Conservation (phyloP, 2,329 filamentous ascomycete species). For the Alternaria sp. region DNA sequence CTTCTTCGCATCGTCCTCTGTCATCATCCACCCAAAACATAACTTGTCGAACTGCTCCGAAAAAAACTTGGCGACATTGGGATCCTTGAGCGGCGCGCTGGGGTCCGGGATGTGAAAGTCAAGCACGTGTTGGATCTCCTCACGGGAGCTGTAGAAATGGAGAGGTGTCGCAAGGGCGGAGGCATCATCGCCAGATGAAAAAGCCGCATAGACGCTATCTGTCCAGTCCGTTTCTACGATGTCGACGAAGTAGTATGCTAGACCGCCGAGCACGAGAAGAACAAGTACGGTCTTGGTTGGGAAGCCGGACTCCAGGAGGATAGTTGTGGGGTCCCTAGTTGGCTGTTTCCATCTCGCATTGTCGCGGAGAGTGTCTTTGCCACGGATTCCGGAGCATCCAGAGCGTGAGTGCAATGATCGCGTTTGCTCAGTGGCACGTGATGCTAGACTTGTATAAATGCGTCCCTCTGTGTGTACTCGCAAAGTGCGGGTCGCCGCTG, state of each 20-base stretch:
- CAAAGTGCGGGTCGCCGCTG: constrained; percentile 17
- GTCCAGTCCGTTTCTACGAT: constrained; percentile 31
- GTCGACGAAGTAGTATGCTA: constrained; percentile 38
- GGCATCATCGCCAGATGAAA: constrained; percentile 18
- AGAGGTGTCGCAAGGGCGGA: constrained; percentile 27
- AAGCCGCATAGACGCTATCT: constrained; percentile 30
- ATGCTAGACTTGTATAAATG: constrained; percentile 17
- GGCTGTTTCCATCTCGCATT: background rate
- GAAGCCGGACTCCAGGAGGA: constrained; percentile 38
- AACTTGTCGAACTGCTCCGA: constrained; percentile 39
- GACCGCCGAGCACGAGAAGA: constrained; percentile 31
- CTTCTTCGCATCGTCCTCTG: constrained; percentile 32
- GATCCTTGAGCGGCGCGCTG: constrained; percentile 28
- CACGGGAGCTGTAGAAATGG: constrained; percentile 38
- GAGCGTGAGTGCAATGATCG: background rate
- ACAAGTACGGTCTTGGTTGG: constrained; percentile 44
- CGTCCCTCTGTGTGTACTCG: constrained; percentile 24
- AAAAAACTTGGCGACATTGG: constrained; percentile 29
- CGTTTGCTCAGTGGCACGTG: constrained; percentile 27
- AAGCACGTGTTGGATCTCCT: constrained; percentile 40
- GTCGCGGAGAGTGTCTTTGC: background rate
- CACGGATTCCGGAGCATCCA: background rate
- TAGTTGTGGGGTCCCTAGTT: background rate
- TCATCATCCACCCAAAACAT: constrained; percentile 41
- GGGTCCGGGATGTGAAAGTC: constrained; percentile 37